phyloP scores from a whole-genome alignment of 2,329 filamentous ascomycete genomes.

The Colletotrichum gloeosporioides region DNA sequence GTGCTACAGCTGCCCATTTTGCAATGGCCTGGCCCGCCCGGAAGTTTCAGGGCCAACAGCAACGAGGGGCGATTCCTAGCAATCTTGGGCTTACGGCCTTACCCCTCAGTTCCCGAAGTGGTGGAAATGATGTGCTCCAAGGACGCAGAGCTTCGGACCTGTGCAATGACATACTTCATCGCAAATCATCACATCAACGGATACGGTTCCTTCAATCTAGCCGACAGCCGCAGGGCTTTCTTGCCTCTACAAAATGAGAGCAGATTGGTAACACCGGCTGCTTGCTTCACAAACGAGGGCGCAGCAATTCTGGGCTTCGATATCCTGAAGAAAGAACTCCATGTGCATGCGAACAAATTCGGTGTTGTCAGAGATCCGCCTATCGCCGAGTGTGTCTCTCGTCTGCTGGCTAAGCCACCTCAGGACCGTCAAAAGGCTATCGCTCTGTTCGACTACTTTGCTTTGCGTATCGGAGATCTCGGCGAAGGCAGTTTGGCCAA shows the following conservation, averaged over 20 bases:
- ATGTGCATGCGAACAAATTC: constrained; percentile 74
- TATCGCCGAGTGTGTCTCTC: constrained; percentile 77
- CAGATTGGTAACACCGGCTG: constrained; percentile 71
- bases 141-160: constrained; percentile 63
- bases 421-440: constrained; percentile 69
- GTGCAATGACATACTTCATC: constrained; percentile 82
- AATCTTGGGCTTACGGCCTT: constrained; percentile 73
- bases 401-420: constrained; percentile 76
- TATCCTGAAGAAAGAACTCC: constrained; percentile 78
- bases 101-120: constrained; percentile 76
- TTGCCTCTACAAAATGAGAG: constrained; percentile 75
- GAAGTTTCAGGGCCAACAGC: constrained; percentile 68
- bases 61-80: constrained; percentile 78
- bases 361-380: constrained; percentile 84
- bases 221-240: constrained; percentile 60
- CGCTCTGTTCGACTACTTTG: constrained; percentile 82
- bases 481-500: constrained; percentile 63
- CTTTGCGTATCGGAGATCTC: constrained; percentile 77
- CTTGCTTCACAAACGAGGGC: constrained; percentile 82
- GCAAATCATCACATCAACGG: constrained; percentile 78
- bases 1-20: constrained; percentile 76
- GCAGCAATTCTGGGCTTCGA: constrained; percentile 81
- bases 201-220: constrained; percentile 71
- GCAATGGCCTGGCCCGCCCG: constrained; percentile 76
- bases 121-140: constrained; percentile 77